phyloP scores from a whole-genome alignment of 352 stramenopile species.

The Pythium myriotylum region DNA sequence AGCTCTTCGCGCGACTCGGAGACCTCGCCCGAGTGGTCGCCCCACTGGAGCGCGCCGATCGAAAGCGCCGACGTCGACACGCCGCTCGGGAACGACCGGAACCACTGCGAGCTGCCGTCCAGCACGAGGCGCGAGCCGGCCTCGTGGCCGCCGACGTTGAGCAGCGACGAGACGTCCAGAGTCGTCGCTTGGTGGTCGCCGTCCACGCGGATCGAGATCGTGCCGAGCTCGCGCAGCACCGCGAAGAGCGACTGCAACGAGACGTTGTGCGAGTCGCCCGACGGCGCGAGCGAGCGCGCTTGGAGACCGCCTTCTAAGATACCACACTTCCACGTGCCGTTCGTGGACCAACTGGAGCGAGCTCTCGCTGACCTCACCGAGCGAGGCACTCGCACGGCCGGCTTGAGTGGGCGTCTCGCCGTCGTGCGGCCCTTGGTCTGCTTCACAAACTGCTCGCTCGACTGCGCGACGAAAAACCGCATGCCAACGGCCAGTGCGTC shows the following conservation, averaged over 20 bases:
- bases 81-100: slow-evolving; percentile 9
- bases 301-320: slow-evolving; percentile 4
- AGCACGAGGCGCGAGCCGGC: slow-evolving; percentile 1
- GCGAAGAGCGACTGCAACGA: slow-evolving; percentile 15
- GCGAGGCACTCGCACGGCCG: not conserved
- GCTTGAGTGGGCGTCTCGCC: not conserved
- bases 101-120: slow-evolving; percentile 12
- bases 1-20: not conserved
- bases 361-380: not conserved
- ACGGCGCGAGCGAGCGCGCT: not conserved
- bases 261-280: not conserved
- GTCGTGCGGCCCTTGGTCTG: not conserved
- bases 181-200: not conserved
- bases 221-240: slow-evolving; percentile 8
- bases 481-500: not conserved
- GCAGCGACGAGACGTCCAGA: slow-evolving; percentile 2
- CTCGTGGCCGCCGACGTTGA: not conserved
- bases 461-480: slow-evolving; percentile 3
- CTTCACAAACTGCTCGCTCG: slow-evolving; percentile 5
- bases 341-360: not conserved
- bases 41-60: slow-evolving; percentile 3
- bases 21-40: slow-evolving; percentile 12
- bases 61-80: slow-evolving; percentile 5
- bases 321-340: slow-evolving; percentile 6
- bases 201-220: slow-evolving; percentile 3